Conservation (phyloP, 306 rosid genomes). For the Cucurbita maxima region DNA sequence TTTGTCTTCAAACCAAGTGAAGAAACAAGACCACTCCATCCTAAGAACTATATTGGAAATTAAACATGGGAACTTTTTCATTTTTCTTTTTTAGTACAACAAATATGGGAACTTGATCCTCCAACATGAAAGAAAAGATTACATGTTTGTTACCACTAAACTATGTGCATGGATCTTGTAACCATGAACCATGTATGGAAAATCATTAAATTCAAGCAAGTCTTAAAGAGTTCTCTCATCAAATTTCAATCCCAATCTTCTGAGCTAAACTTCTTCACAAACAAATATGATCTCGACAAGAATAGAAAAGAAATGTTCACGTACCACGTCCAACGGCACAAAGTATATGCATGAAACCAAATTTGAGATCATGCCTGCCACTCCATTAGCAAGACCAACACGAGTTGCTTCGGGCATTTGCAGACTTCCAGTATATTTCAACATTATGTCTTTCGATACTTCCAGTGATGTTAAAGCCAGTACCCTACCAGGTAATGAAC, state of each 20-base stretch:
- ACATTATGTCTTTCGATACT: slow-evolving; percentile 49
- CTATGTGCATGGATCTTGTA: background rate
- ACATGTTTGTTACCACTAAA: background rate
- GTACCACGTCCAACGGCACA: slow-evolving; percentile 82
- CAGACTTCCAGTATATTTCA: slow-evolving; percentile 36
- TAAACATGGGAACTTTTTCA: background rate
- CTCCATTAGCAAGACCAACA: slow-evolving; percentile 55
- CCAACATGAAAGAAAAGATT: background rate
- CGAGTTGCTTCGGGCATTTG: slow-evolving; percentile 50
- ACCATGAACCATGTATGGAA: background rate
- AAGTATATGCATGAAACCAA: slow-evolving; percentile 54
- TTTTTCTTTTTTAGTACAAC: background rate
- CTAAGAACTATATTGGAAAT: background rate
- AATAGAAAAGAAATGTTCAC: slow-evolving; percentile 5
- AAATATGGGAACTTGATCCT: background rate
- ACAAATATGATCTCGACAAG: background rate
- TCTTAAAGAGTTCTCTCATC: background rate
- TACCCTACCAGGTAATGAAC: slow-evolving; percentile 74
- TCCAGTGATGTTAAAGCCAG: slow-evolving; percentile 65
- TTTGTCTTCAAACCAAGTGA: background rate
- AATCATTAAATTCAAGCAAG: background rate
- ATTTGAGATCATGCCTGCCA: slow-evolving; percentile 67
- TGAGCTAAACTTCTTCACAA: background rate
- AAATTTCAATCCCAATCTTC: background rate
- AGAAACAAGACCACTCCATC: background rate